A percentile compares a stretch with the other conserved stretches of the same genome.
phyloP scores from a whole-genome alignment of 2,329 filamentous ascomycete genomes.

The Bipolaris gigantea region DNA sequence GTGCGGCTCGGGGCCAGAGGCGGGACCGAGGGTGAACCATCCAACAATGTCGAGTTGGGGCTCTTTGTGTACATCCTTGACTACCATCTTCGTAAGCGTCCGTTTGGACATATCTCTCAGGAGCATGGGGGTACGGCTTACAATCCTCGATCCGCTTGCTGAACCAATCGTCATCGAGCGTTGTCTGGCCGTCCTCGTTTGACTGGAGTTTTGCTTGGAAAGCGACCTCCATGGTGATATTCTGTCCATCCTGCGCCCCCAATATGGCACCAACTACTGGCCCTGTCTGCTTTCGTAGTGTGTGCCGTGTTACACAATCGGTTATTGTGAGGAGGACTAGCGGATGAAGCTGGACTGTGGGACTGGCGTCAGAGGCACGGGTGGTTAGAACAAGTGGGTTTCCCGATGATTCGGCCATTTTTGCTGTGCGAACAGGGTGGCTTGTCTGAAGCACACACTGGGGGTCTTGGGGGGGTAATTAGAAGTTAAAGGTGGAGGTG shows the following conservation, averaged over 20 bases:
- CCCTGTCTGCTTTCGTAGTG: slow-evolving; percentile 71
- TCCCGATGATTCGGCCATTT: slow-evolving; percentile 40
- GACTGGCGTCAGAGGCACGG: slow-evolving; percentile 66
- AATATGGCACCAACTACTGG: slow-evolving; percentile 86
- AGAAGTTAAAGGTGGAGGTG: neutral
- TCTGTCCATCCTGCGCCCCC: slow-evolving; percentile 86
- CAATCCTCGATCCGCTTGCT: slow-evolving; percentile 78
- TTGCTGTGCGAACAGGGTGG: slow-evolving; percentile 5
- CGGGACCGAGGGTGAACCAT: slow-evolving; percentile 81
- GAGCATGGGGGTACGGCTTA: slow-evolving; percentile 50
- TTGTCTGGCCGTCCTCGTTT: slow-evolving; percentile 57
- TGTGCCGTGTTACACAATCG: slow-evolving; percentile 92
- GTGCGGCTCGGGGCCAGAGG: slow-evolving; percentile 67
- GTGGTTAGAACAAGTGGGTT: slow-evolving; percentile 51
- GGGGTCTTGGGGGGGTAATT: neutral
- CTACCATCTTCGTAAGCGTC: slow-evolving; percentile 51
- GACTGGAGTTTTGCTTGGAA: slow-evolving; percentile 71
- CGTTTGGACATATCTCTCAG: neutral
- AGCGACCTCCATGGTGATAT: slow-evolving; percentile 89
- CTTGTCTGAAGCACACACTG: neutral
- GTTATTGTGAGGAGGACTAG: slow-evolving; percentile 95
- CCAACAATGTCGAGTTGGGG: slow-evolving; percentile 81
- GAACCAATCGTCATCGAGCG: slow-evolving; percentile 74
- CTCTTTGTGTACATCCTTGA: slow-evolving; percentile 84
- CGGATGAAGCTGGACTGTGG: slow-evolving; percentile 84